Evolutionary conservation across 805 yeast genomes (phyloP).

Genomic region (Alloascoidea hylecoeti): DNA sequence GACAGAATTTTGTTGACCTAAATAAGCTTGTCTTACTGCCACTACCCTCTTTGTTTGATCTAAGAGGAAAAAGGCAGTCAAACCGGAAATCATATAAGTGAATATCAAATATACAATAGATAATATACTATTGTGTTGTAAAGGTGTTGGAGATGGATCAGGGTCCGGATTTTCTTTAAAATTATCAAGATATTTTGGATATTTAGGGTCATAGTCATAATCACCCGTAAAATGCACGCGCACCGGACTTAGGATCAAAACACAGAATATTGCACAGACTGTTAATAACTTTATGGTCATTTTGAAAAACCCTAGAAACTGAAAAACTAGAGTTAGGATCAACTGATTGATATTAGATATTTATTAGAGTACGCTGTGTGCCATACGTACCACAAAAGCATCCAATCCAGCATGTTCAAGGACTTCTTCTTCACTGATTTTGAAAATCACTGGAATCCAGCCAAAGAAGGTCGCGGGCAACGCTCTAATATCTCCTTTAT

Average conservation of each 20-base stretch:
- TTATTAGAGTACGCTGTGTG: neutral
- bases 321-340: no score
- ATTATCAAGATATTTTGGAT: no score
- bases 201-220: slow-evolving; percentile 34
- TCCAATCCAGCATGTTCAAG: slow-evolving; percentile 88
- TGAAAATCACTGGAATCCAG: slow-evolving; percentile 62
- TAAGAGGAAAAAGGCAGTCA: slow-evolving; percentile 46
- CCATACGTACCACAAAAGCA: slow-evolving; percentile 49
- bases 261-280: slow-evolving; percentile 54
- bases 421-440: slow-evolving; percentile 62
- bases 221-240: slow-evolving; percentile 73
- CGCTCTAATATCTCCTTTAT: slow-evolving; percentile 35
- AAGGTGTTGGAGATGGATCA: no score
- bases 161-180: no score
- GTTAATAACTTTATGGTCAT: slow-evolving; percentile 65
- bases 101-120: slow-evolving; percentile 75
- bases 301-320: slow-evolving; percentile 73
- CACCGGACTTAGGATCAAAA: slow-evolving; percentile 70
- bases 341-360: neutral
- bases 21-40: slow-evolving; percentile 59
- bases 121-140: no score
- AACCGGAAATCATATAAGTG: slow-evolving; percentile 71
- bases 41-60: slow-evolving; percentile 65
- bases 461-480: slow-evolving; percentile 56
- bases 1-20: slow-evolving; percentile 78